Conservation (phyloP, 2,329 filamentous ascomycete genomes). For the Fusarium tupiense region DNA sequence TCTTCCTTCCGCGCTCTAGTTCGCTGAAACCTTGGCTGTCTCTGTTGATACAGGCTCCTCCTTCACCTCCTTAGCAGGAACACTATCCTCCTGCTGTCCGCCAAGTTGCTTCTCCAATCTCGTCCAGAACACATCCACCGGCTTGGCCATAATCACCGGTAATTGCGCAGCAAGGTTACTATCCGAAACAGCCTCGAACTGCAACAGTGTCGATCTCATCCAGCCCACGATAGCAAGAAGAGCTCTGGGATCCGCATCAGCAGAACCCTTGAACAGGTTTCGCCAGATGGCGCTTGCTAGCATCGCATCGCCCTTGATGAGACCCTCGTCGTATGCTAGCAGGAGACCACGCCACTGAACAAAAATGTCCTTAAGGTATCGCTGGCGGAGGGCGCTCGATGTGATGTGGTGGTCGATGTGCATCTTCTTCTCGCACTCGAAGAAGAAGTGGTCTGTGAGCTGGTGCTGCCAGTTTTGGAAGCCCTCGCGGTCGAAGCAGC, state of each 20-base stretch:
- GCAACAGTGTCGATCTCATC: constrained; percentile 60
- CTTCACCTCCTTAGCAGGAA: constrained; percentile 31
- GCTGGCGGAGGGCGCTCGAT: constrained; percentile 67
- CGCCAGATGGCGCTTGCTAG: constrained; percentile 89
- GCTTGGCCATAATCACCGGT: constrained; percentile 48
- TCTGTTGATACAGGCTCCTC: constrained; percentile 15
- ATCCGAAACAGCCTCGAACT: constrained; percentile 62
- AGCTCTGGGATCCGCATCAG: constrained; percentile 60
- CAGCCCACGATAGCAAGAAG: constrained; percentile 66
- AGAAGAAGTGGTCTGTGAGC: constrained; percentile 95
- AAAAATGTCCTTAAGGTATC: constrained; percentile 87
- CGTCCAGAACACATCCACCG: constrained; percentile 57
- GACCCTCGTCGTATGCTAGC: constrained; percentile 84
- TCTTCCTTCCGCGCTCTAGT: constrained; percentile 8
- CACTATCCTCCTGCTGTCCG: constrained; percentile 43
- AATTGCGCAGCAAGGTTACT: constrained; percentile 48
- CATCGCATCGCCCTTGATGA: constrained; percentile 79
- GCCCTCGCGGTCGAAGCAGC: constrained; percentile 76
- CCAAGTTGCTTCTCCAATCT: constrained; percentile 53
- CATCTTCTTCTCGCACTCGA: constrained; percentile 86
- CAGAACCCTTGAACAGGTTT: constrained; percentile 83
- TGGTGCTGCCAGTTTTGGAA: constrained; percentile 86
- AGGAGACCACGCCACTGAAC: constrained; percentile 91
- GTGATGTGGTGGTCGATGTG: constrained; percentile 79
- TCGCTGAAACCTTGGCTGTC: constrained; percentile 36